Base-by-base conservation (phyloP, 2,329 filamentous ascomycete species). In the Colletotrichum sp. region DNA sequence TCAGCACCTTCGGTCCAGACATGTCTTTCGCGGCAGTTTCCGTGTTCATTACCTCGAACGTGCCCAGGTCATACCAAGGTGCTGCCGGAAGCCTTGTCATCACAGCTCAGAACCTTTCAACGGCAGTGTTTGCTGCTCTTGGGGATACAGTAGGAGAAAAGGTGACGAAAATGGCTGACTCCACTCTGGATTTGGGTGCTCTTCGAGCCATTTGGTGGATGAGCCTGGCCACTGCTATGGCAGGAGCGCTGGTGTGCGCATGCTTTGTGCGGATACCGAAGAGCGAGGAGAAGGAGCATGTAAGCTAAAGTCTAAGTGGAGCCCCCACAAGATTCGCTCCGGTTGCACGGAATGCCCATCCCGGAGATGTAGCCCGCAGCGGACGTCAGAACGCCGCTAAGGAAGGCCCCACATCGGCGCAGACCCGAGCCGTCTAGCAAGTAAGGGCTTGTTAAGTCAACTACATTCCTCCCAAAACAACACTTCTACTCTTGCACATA, bases 91-190 rank as follows among this genome's bases (percentile, higher is more conserved):
- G n/a, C n/a, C 43, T 48, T 5, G n/a, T 48, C 43, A 21, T 48
- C 9, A 48, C 43, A 48, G n/a, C 43, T 1, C n/a, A 48, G 18
- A 48, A 48, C 2, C 43, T 48, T 21, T 48, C 43, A 2, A 48
- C 43, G 43, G 43, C 43, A 21, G 43, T 48, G 10, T 48, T 48
- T 48, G 43, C n/a, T 7, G 43, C 43, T 48, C 43, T 48, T 12
- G 43, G 43, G 3, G 43, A 48, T 48, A 48, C n/a, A 0, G 10
- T n/a, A 0, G n/a, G n/a, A 0, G 43, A 48, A 10, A 48, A 48
- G 6, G 43, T 21, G 0, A 21, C 43, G n/a, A 7, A 48, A 48
- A 48, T 13, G 43, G n/a, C 43, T 0, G 43, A 48, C 10, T 48
- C n/a, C 43, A 48, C 43, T 21, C n/a, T 48, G 43, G 43, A 48